Evolutionary conservation across 2,329 filamentous ascomycete genomes (phyloP).

Genomic region (Cercospora sp.): DNA sequence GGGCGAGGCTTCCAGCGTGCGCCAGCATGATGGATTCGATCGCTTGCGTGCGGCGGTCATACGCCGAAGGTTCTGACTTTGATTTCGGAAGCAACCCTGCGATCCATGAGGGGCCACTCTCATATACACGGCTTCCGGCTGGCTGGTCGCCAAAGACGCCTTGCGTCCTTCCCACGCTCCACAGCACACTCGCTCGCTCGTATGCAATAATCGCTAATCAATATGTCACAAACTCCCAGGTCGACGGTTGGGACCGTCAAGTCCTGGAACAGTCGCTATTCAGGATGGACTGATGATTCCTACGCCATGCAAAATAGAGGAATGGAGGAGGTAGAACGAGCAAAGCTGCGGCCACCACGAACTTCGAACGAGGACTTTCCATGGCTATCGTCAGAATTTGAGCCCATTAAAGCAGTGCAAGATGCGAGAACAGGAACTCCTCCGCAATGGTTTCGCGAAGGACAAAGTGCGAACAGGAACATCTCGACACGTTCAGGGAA

Average conservation of each 20-base stretch:
- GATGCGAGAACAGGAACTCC: slow-evolving; percentile 29
- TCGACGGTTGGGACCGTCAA: slow-evolving; percentile 38
- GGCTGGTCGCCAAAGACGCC: slow-evolving; percentile 14
- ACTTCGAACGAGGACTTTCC: slow-evolving; percentile 36
- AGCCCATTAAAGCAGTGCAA: slow-evolving; percentile 33
- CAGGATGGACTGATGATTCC: slow-evolving; percentile 34
- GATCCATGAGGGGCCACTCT: slow-evolving; percentile 14
- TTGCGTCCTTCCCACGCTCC: slow-evolving; percentile 18
- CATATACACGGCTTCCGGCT: slow-evolving; percentile 27
- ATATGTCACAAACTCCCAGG: slow-evolving; percentile 36
- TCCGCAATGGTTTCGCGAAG: slow-evolving; percentile 38
- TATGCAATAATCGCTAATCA: slow-evolving; percentile 17
- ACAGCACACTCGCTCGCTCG: slow-evolving; percentile 2
- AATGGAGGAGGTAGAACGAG: slow-evolving; percentile 36
- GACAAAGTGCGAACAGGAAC: slow-evolving; percentile 31
- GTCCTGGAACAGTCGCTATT: slow-evolving; percentile 38
- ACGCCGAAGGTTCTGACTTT: slow-evolving; percentile 17
- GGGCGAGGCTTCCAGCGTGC: slow-evolving; percentile 7
- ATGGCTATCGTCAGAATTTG: slow-evolving; percentile 37
- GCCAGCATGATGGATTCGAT: slow-evolving; percentile 16
- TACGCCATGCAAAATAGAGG: slow-evolving; percentile 28
- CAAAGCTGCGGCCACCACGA: slow-evolving; percentile 30
- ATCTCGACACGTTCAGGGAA: slow-evolving; percentile 19
- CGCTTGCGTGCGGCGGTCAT: slow-evolving; percentile 18
- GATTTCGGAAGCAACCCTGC: slow-evolving; percentile 18